Conservation (phyloP, 2,329 filamentous ascomycete species). For the Plenodomus biglobosus region DNA sequence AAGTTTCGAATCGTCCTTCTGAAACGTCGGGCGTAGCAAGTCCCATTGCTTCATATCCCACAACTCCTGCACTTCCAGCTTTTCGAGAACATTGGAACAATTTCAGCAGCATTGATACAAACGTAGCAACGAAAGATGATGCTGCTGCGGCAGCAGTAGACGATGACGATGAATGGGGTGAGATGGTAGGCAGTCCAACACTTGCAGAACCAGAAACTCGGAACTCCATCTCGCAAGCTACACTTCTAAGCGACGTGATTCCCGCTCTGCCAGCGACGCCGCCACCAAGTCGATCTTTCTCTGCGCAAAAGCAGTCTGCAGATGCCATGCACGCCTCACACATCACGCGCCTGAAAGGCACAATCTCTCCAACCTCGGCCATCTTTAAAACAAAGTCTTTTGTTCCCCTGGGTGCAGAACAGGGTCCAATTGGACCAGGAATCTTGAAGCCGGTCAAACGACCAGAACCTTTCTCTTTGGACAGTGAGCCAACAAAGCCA, state of each 20-base stretch:
- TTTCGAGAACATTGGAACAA: slow-evolving; percentile 19
- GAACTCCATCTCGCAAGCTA: background rate
- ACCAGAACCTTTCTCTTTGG: slow-evolving; percentile 4
- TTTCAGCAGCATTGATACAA: slow-evolving; percentile 18
- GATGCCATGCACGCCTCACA: slow-evolving; percentile 30
- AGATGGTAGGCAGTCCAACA: slow-evolving; percentile 44
- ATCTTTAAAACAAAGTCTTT: slow-evolving; percentile 34
- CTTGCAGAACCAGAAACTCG: slow-evolving; percentile 1
- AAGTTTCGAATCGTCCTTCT: slow-evolving; percentile 13
- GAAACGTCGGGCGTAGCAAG: slow-evolving; percentile 20
- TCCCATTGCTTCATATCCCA: slow-evolving; percentile 10
- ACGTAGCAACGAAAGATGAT: slow-evolving; percentile 4
- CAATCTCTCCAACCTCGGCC: slow-evolving; percentile 40
- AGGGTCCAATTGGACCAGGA: slow-evolving; percentile 35
- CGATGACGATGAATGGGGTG: slow-evolving; percentile 44
- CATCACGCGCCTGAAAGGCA: slow-evolving; percentile 36
- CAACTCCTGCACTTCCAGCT: slow-evolving; percentile 3
- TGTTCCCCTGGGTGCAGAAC: slow-evolving; percentile 26
- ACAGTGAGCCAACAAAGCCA: background rate
- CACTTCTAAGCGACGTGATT: background rate
- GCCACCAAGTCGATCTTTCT: slow-evolving; percentile 11
- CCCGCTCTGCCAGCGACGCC: background rate
- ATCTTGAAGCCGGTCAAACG: slow-evolving; percentile 30
- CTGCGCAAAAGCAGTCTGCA: slow-evolving; percentile 11
- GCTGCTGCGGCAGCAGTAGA: slow-evolving; percentile 11